These are phyloP conservation scores for Lathyrus sativus DNA, from an alignment of 306 rosid species.

Conservation along the genomic window DNA sequence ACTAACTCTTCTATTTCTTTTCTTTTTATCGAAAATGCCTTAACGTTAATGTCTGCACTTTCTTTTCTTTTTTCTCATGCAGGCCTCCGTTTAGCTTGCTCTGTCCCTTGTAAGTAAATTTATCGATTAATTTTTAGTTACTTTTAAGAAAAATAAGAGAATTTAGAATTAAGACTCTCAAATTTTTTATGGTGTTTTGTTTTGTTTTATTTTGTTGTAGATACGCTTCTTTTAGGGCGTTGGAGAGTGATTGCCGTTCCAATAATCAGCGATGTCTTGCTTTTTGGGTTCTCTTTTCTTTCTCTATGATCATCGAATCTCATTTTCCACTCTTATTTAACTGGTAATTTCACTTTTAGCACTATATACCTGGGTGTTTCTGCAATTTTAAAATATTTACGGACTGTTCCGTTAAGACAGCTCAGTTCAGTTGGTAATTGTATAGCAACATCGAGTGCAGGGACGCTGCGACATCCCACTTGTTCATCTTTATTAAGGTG, in stretches of 20 bases:
- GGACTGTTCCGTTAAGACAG: too few relatives aligned
- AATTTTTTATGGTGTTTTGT: neutral
- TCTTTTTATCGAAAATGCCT: neutral
- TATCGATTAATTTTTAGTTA: neutral
- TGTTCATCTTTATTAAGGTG: too few relatives aligned
- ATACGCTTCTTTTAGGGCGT: conserved; percentile 51
- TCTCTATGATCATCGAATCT: conserved; percentile 49
- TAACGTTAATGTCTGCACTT: neutral
- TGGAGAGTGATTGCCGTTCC: conserved; percentile 61
- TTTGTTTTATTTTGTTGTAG: conserved; percentile 43
- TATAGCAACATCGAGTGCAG: too few relatives aligned
- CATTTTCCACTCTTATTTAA: conserved; percentile 42
- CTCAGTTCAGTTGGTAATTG: too few relatives aligned
- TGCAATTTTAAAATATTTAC: neutral
- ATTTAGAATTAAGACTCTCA: neutral
- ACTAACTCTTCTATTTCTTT: neutral
- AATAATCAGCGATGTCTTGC: conserved; percentile 62
- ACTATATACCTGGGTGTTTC: neutral
- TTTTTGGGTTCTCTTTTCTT: conserved; percentile 64
- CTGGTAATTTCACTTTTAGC: conserved; percentile 42
- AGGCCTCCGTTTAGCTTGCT: conserved; percentile 66
- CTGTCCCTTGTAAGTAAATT: conserved; percentile 56
- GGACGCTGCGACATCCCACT: too few relatives aligned
- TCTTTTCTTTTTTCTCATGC: conserved; percentile 11
- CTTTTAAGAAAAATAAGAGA: neutral